These are phyloP conservation scores for Kuraishia ogatae DNA, from an alignment of 805 yeast genomes.

Conservation along the genomic window DNA sequence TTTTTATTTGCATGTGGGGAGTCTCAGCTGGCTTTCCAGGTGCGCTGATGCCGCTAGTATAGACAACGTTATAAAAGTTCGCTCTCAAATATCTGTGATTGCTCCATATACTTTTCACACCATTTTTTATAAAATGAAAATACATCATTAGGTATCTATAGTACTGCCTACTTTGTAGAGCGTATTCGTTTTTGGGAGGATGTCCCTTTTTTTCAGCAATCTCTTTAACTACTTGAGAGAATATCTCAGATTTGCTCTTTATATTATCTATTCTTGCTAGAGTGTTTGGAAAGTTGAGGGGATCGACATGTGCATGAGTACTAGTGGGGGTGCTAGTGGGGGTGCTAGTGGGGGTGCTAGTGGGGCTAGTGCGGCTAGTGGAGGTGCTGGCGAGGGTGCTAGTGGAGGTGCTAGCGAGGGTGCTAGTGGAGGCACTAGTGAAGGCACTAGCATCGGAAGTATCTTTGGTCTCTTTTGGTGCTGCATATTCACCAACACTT, in stretches of 20 bases:
- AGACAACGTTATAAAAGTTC: constrained; percentile 16
- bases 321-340: background rate
- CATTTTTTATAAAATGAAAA: constrained; percentile 46
- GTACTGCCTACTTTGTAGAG: background rate
- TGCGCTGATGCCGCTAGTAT: constrained; percentile 1
- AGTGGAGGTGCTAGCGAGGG: too few species aligned
- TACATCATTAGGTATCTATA: constrained; percentile 6
- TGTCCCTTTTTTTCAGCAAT: background rate
- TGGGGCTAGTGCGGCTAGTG: background rate
- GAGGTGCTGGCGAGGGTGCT: background rate
- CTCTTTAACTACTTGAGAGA: background rate
- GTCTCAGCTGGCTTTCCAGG: too few species aligned
- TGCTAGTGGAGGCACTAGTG: too few species aligned
- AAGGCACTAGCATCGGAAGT: too few species aligned
- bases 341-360: background rate
- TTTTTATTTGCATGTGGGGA: constrained; percentile 15
- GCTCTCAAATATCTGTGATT: constrained; percentile 25
- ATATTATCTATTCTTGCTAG: background rate
- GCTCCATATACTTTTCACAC: constrained; percentile 46
- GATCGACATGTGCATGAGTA: background rate
- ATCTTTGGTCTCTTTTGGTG: background rate
- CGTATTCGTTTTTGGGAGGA: background rate
- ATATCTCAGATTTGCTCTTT: background rate
- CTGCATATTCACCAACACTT: too few species aligned
- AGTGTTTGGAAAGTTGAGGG: background rate